Conservation (phyloP, 257 asterid species). For the Galeopsis tetrahit region DNA sequence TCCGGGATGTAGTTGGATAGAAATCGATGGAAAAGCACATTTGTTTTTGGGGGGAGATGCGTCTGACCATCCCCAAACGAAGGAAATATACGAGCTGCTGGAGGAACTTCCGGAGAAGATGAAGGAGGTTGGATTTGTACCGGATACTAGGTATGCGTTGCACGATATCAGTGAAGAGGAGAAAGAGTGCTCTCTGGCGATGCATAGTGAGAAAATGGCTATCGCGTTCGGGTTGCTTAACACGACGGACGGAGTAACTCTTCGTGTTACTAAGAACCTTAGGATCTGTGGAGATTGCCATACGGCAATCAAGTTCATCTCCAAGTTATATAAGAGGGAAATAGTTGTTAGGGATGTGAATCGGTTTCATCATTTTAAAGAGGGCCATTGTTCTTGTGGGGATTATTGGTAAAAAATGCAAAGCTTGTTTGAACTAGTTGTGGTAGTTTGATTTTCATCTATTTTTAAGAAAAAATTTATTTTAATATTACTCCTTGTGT, state of each 20-base stretch:
- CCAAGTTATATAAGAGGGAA: constrained; percentile 62
- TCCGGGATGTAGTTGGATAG: constrained; percentile 89
- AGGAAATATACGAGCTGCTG: constrained; percentile 50
- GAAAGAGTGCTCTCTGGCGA: constrained; percentile 51
- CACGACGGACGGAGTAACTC: constrained; percentile 50
- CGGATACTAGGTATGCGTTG: constrained; percentile 65
- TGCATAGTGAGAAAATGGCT: constrained; percentile 76
- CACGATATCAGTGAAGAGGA: constrained; percentile 85
- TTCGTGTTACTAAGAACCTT: constrained; percentile 76
- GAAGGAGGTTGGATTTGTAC: constrained; percentile 64
- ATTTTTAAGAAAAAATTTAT: background rate
- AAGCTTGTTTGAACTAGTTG: background rate
- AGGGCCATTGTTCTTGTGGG: constrained; percentile 72
- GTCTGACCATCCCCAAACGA: constrained; percentile 53
- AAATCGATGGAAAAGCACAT: constrained; percentile 63
- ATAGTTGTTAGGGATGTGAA: constrained; percentile 82
- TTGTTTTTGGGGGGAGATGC: constrained; percentile 68
- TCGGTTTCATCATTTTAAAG: constrained; percentile 73
- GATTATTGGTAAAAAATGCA: constrained; percentile 65
- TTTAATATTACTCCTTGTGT: too few relatives aligned
- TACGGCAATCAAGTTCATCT: constrained; percentile 62
- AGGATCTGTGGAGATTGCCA: constrained; percentile 88
- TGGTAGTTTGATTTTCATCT: background rate
- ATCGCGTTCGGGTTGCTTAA: constrained; percentile 68
- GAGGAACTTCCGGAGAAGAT: constrained; percentile 65